A percentile compares a stretch with the other conserved stretches of the same genome.
Evolutionary conservation across 73 alveolate species (phyloP).

Genomic region (Breviolum minutum): DNA sequence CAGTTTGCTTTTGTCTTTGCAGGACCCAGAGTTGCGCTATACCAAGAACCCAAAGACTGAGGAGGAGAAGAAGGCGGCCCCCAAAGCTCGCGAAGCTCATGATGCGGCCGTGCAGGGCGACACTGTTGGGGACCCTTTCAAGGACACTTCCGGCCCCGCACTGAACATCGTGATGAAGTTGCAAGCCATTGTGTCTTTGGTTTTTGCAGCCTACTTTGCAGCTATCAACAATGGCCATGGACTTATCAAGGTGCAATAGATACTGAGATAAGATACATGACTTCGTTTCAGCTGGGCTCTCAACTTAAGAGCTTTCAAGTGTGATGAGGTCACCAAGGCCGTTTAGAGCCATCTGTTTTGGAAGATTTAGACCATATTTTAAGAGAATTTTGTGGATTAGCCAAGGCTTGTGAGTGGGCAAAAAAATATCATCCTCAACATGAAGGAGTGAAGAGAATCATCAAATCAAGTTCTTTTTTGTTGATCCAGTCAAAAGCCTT

Average conservation of each 20-base stretch:
- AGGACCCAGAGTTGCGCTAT: constrained; percentile 57
- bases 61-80: constrained; percentile 83
- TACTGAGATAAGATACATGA: not conserved
- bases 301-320: too few relatives aligned
- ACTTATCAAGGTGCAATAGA: constrained; percentile 15
- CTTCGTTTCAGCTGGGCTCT: too few relatives aligned
- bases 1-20: not conserved
- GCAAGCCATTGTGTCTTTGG: constrained; percentile 86
- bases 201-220: constrained; percentile 80
- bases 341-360: too few relatives aligned
- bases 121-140: constrained; percentile 97
- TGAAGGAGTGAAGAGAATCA: too few relatives aligned
- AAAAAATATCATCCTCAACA: too few relatives aligned
- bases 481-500: not conserved
- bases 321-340: too few relatives aligned
- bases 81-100: constrained; percentile 98
- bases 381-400: not conserved
- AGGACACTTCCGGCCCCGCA: constrained; percentile 97
- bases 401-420: constrained; percentile 17
- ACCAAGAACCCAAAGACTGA: constrained; percentile 53
- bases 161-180: constrained; percentile 98
- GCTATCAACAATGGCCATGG: constrained; percentile 90
- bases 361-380: too few relatives aligned
- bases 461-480: not conserved
- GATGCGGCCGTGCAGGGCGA: constrained; percentile 99